Percentiles rank a stretch among this genome's conserved stretches.
Conservation (phyloP, 305 asterid species). For the Plantago coronopus region DNA sequence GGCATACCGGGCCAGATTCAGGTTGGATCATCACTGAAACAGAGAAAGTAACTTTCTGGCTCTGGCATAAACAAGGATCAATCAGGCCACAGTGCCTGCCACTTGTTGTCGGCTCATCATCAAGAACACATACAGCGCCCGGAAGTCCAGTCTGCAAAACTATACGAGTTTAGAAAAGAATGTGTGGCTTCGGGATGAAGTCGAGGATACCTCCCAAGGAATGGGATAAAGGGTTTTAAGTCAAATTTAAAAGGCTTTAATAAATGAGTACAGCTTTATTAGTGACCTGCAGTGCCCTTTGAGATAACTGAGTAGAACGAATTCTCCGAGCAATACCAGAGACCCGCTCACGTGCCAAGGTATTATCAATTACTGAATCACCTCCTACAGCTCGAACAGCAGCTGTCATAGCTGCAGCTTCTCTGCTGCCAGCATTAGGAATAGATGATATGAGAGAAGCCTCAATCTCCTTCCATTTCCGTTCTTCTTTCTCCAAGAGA, state of each 20-base stretch:
- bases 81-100: conserved; percentile 93
- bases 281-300: conserved; percentile 84
- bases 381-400: conserved; percentile 99
- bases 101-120: conserved; percentile 95
- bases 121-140: conserved; percentile 96
- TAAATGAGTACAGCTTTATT: conserved; percentile 12
- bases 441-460: conserved; percentile 90
- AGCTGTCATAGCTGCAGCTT: conserved; percentile 98
- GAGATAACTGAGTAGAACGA: conserved; percentile 91
- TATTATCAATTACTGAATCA: conserved; percentile 94
- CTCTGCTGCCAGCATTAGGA: conserved; percentile 99
- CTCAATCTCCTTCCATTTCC: conserved; percentile 99
- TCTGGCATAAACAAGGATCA: conserved; percentile 73
- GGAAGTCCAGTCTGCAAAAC: conserved; percentile 75
- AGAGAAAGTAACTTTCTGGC: conserved; percentile 80
- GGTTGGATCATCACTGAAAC: conserved; percentile 92
- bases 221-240: not conserved
- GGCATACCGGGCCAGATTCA: conserved; percentile 97
- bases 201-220: not conserved
- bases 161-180: conserved; percentile 22
- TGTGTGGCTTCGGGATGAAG: conserved; percentile 11
- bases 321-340: conserved; percentile 93
- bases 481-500: conserved; percentile 95
- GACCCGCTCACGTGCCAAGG: conserved; percentile 97
- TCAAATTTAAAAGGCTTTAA: not conserved